These are phyloP conservation scores for Kondoa subrosea DNA, from an alignment of 768 basidiomycete genomes.

Conservation along the genomic window DNA sequence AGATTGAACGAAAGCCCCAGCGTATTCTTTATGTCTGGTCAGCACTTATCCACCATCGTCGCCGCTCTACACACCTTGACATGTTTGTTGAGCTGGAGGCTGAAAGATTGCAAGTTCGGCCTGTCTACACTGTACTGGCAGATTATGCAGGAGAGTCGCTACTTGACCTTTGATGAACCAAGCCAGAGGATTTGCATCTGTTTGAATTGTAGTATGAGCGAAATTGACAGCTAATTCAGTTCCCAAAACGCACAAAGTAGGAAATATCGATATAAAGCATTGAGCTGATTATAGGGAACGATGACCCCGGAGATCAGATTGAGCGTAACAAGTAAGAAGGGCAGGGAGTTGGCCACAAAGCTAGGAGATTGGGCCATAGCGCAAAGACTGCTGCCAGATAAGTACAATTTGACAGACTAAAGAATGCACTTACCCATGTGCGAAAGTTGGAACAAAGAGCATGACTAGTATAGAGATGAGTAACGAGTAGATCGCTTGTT, in stretches of 20 bases:
- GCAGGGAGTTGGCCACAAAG: neutral
- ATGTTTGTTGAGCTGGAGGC: neutral
- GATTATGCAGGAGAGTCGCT: neutral
- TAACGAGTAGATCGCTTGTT: neutral
- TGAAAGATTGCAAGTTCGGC: neutral
- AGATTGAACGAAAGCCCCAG: slow-evolving; percentile 44
- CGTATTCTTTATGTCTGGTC: slow-evolving; percentile 24
- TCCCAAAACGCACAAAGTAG: neutral
- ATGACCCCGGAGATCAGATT: neutral
- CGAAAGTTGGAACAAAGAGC: neutral
- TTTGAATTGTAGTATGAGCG: neutral
- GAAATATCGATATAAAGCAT: neutral
- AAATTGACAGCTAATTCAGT: neutral
- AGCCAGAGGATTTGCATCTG: neutral
- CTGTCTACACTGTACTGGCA: neutral
- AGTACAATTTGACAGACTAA: too few species aligned
- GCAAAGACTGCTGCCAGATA: too few species aligned
- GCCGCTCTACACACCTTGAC: neutral
- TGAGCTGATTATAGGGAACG: neutral
- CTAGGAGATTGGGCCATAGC: neutral
- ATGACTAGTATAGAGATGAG: neutral
- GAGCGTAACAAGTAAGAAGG: neutral
- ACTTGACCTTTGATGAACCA: neutral
- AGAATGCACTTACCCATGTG: too few species aligned
- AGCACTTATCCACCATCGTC: neutral